A percentile compares a stretch with the other conserved stretches of the same genome.
phyloP scores from a whole-genome alignment of 805 yeast genomes.

The Wickerhamomyces xylosicus region DNA sequence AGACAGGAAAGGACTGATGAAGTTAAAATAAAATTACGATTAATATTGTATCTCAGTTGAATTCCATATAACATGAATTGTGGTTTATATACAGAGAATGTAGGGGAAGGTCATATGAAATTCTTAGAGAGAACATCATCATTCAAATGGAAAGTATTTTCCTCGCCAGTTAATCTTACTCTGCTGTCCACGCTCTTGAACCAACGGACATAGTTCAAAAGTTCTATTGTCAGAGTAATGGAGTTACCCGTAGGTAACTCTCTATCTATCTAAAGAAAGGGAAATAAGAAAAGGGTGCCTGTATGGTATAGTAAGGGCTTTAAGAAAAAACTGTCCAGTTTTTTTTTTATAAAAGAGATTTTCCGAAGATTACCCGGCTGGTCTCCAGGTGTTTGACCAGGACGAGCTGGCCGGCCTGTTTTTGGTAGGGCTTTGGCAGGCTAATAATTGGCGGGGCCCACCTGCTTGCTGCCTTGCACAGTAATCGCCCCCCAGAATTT shows the following conservation, averaged over 20 bases:
- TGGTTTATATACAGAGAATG: background rate
- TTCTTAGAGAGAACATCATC: background rate
- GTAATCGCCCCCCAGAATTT: background rate
- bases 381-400: too few relatives aligned
- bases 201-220: conserved; percentile 21
- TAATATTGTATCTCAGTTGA: too few relatives aligned
- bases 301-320: background rate
- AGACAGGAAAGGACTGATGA: too few relatives aligned
- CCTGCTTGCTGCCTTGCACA: background rate
- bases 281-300: conserved; percentile 2
- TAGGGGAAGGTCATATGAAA: background rate
- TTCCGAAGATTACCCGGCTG: conserved; percentile 2
- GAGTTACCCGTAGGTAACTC: conserved; percentile 6
- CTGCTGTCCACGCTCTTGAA: conserved; percentile 42
- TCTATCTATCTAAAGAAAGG: conserved; percentile 19
- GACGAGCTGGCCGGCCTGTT: background rate
- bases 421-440: background rate
- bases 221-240: conserved; percentile 31
- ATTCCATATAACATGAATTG: too few relatives aligned
- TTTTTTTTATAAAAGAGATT: background rate
- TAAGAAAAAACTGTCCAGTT: conserved; percentile 4
- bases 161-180: conserved; percentile 24
- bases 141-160: background rate
- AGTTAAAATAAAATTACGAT: too few relatives aligned
- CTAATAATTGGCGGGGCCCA: background rate